A percentile compares a stretch with the other conserved stretches of the same genome.
These are phyloP conservation scores for Alternaria sp. DNA, from an alignment of 2,329 filamentous ascomycete species.

Conservation along the genomic window DNA sequence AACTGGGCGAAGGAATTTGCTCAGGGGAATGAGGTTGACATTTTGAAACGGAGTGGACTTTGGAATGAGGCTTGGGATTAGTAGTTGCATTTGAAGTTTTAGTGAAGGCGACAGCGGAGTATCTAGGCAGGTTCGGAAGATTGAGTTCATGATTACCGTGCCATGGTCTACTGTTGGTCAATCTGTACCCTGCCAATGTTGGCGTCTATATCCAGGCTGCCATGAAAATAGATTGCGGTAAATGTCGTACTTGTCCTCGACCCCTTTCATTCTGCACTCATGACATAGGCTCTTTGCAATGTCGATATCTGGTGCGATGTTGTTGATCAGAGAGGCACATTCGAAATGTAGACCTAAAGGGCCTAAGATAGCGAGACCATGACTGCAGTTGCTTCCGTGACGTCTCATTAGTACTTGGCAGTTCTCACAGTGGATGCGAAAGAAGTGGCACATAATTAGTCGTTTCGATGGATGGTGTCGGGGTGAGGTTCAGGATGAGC, in stretches of 20 bases:
- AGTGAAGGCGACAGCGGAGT: not conserved
- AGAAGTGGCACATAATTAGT: not conserved
- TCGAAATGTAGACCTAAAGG: not conserved
- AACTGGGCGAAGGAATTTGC: conserved; percentile 5
- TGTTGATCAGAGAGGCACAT: not conserved
- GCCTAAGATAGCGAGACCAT: not conserved
- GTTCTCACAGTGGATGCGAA: not conserved
- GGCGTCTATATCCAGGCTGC: not conserved
- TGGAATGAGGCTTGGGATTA: not conserved
- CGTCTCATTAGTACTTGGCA: not conserved
- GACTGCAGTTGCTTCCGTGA: not conserved
- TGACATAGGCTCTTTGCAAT: not conserved
- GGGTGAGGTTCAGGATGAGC: not conserved
- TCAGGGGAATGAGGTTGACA: not conserved
- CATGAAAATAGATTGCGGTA: not conserved
- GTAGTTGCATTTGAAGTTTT: not conserved
- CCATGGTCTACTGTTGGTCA: too few relatives aligned
- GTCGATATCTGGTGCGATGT: not conserved
- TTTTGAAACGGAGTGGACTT: conserved; percentile 2
- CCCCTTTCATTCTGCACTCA: not conserved
- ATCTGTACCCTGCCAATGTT: not conserved
- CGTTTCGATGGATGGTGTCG: not conserved
- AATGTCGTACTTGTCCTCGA: not conserved
- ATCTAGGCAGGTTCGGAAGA: too few relatives aligned
- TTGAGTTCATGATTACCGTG: not conserved